Conservation (phyloP, 2,329 filamentous ascomycete species). For the Pyrenochaeta sp. region DNA sequence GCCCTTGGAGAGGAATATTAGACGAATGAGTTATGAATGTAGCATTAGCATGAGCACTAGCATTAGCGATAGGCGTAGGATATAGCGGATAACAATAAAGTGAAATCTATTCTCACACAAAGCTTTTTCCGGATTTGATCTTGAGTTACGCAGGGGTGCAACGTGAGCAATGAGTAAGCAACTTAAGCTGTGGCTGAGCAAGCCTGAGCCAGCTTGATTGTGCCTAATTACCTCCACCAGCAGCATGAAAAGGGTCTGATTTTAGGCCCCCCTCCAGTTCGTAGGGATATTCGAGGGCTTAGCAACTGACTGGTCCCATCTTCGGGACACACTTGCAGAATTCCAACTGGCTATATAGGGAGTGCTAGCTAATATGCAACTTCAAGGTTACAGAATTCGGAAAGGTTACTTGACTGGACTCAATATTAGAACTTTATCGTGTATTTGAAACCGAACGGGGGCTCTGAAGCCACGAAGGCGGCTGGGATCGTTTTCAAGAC, state of each 20-base stretch:
- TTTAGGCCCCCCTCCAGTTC: conserved; percentile 1
- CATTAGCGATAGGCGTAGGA: not conserved
- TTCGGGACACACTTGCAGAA: not conserved
- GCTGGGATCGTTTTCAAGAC: no score
- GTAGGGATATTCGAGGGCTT: conserved; percentile 4
- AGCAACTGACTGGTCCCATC: conserved; percentile 4
- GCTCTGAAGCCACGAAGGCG: no score
- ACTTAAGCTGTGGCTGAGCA: conserved; percentile 8
- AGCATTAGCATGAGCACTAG: not conserved
- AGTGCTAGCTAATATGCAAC: no score
- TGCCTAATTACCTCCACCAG: conserved; percentile 2
- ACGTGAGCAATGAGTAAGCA: not conserved
- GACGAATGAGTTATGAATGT: not conserved
- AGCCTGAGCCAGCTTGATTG: conserved; percentile 9
- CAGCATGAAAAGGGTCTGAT: conserved; percentile 1
- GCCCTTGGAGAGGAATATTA: not conserved
- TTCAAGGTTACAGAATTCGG: no score
- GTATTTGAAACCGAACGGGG: no score
- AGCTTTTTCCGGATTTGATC: not conserved
- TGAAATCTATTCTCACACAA: not conserved
- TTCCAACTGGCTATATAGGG: no score
- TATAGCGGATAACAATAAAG: not conserved
- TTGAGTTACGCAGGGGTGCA: not conserved
- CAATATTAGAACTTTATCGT: no score
- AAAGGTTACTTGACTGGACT: no score